Evolutionary conservation across 441 rosid genomes (phyloP).

Genomic region (Gossypium gossypioides): DNA sequence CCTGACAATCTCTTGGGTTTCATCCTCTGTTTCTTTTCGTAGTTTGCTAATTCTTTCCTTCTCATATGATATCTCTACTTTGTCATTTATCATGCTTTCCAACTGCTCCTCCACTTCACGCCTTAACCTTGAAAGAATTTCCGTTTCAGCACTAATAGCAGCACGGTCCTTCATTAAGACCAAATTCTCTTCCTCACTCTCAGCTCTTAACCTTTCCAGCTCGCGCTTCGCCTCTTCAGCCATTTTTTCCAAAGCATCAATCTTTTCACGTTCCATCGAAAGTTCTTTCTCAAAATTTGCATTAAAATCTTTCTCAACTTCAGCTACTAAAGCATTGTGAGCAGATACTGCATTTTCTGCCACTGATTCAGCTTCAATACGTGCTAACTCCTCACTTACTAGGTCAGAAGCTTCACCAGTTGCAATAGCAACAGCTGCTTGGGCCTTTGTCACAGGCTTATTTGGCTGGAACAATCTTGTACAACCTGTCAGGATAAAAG

Average conservation of each 20-base stretch:
- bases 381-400: constrained; percentile 80
- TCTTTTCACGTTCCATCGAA: constrained; percentile 56
- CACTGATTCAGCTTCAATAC: constrained; percentile 83
- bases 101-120: constrained; percentile 70
- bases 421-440: constrained; percentile 81
- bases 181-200: constrained; percentile 60
- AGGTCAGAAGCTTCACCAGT: constrained; percentile 69
- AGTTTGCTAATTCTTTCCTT: constrained; percentile 62
- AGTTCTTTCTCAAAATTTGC: constrained; percentile 72
- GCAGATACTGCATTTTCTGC: constrained; percentile 83
- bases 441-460: constrained; percentile 94
- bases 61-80: constrained; percentile 70
- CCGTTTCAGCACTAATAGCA: constrained; percentile 75
- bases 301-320: constrained; percentile 73
- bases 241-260: constrained; percentile 62
- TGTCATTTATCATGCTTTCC: constrained; percentile 52
- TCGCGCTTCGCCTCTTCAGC: constrained; percentile 80
- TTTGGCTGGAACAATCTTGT: constrained; percentile 82
- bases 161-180: constrained; percentile 61
- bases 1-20: constrained; percentile 59
- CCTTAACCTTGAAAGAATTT: constrained; percentile 55
- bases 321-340: constrained; percentile 69
- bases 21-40: constrained; percentile 54
- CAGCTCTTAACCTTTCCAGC: constrained; percentile 51
- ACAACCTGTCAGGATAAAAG: constrained; percentile 40